phyloP scores from a whole-genome alignment of 73 alveolate genomes.

The Paramecium sonneborni region DNA sequence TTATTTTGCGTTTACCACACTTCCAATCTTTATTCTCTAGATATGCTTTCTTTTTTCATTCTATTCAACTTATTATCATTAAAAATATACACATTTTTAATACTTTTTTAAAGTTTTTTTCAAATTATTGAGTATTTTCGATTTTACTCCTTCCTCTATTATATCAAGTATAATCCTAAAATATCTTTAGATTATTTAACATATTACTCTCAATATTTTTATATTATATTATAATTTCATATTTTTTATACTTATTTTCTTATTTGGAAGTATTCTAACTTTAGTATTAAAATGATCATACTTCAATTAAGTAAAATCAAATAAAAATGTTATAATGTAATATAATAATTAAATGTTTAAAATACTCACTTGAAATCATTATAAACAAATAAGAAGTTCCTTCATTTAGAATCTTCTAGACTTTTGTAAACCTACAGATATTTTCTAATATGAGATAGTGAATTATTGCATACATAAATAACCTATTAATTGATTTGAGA shows the following conservation, averaged over 20 bases:
- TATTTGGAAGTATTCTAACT: neutral
- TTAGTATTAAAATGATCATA: neutral
- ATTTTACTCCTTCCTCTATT: neutral
- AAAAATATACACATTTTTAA: neutral
- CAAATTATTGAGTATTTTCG: neutral
- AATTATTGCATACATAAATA: conserved; percentile 25
- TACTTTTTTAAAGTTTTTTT: neutral
- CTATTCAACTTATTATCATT: neutral
- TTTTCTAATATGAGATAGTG: conserved; percentile 24
- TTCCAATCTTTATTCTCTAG: neutral
- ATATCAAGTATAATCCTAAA: neutral
- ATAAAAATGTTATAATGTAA: neutral
- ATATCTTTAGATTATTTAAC: neutral
- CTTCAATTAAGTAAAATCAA: neutral
- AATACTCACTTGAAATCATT: neutral
- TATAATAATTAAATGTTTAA: neutral
- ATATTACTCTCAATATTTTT: neutral
- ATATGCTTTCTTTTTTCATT: neutral
- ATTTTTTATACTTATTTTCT: neutral
- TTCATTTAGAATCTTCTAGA: neutral
- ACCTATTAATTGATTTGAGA: neutral
- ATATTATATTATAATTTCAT: neutral
- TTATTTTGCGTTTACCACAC: neutral
- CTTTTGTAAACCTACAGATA: neutral
- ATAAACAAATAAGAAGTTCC: neutral